These are phyloP conservation scores for Ustilago hordei DNA, from an alignment of 1,284 basidiomycete genomes.

Conservation along the genomic window DNA sequence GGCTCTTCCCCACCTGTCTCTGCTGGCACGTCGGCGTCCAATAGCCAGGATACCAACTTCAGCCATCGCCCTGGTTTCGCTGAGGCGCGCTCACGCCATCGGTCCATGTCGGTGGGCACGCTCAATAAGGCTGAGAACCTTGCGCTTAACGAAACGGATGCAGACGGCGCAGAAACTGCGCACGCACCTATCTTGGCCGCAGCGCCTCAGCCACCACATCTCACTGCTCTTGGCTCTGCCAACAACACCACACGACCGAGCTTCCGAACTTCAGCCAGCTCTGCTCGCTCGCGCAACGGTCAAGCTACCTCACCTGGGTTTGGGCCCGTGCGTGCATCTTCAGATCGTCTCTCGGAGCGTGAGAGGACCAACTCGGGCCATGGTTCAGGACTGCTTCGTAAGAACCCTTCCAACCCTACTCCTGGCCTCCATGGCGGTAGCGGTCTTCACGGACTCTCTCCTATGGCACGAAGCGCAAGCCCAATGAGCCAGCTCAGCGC, in stretches of 20 bases:
- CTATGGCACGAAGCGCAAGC: constrained; percentile 39
- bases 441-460: constrained; percentile 41
- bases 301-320: constrained; percentile 39
- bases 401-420: constrained; percentile 64
- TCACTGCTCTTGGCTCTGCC: constrained; percentile 17
- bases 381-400: constrained; percentile 55
- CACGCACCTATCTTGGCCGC: constrained; percentile 4
- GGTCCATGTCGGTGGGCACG: constrained; percentile 40
- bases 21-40: constrained; percentile 8
- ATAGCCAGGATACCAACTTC: constrained; percentile 29
- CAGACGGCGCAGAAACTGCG: constrained; percentile 8
- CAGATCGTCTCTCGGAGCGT: constrained; percentile 55
- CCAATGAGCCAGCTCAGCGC: constrained; percentile 42
- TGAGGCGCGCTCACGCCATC: constrained; percentile 41
- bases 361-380: constrained; percentile 49
- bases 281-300: constrained; percentile 38
- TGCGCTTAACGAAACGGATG: constrained; percentile 20
- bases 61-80: constrained; percentile 42
- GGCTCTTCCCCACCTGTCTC: constrained; percentile 36
- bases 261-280: constrained; percentile 40
- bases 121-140: constrained; percentile 37
- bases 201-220: constrained; percentile 15
- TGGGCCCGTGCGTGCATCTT: constrained; percentile 56
- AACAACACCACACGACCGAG: constrained; percentile 15
- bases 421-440: constrained; percentile 54